phyloP scores from a whole-genome alignment of 2,329 filamentous ascomycete genomes.

The Aspergillus phoenicis region DNA sequence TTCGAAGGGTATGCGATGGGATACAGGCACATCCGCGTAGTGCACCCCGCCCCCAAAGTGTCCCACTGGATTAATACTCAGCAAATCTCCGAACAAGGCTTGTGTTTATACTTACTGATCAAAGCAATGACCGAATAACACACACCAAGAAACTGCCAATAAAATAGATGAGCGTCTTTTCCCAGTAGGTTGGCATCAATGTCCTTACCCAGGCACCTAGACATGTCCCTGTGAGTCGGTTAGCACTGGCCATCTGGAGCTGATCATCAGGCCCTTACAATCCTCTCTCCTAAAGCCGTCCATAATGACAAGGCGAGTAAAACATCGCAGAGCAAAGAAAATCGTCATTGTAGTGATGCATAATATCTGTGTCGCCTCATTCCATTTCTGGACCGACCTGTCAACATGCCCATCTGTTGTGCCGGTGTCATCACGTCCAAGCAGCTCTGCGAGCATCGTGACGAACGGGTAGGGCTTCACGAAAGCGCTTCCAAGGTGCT shows the following conservation, averaged over 20 bases:
- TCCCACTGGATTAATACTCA: conserved; percentile 28
- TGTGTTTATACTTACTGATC: conserved; percentile 22
- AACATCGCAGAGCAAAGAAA: conserved; percentile 30
- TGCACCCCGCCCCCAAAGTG: conserved; percentile 43
- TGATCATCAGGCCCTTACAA: conserved; percentile 22
- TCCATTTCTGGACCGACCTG: conserved; percentile 28
- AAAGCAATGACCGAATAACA: conserved; percentile 28
- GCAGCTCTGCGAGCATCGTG: conserved; percentile 10
- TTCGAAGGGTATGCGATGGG: conserved; percentile 37
- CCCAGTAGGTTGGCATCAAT: background rate
- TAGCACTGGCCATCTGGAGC: background rate
- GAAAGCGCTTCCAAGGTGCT: background rate
- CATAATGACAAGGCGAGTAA: conserved; percentile 27
- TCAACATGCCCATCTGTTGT: conserved; percentile 16
- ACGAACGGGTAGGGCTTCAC: background rate
- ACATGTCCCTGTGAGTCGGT: conserved; percentile 20
- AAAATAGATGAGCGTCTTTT: background rate
- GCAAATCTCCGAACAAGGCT: background rate
- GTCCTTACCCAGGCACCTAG: conserved; percentile 20
- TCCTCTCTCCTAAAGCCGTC: conserved; percentile 30
- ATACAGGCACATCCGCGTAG: conserved; percentile 34
- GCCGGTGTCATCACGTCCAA: conserved; percentile 11
- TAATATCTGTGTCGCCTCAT: conserved; percentile 30
- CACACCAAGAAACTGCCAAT: conserved; percentile 23
- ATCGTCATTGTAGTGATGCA: conserved; percentile 31